These are phyloP conservation scores for Sordariomycetes sp. DNA, from an alignment of 2,329 filamentous ascomycete species.

Conservation along the genomic window DNA sequence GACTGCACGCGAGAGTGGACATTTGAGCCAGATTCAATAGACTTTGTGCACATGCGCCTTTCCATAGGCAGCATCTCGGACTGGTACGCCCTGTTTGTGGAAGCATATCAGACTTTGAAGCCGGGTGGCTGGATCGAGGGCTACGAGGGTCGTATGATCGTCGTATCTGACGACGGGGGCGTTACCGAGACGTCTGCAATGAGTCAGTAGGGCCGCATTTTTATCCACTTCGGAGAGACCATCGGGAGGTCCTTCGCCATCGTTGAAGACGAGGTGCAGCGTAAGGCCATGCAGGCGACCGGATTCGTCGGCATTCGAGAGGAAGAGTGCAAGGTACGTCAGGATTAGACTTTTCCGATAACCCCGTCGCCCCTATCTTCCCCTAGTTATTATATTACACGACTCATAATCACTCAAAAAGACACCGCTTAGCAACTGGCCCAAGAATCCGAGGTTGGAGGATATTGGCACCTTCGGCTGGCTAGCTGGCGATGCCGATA, in stretches of 20 bases:
- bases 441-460: constrained; percentile 28
- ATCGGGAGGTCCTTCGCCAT: constrained; percentile 16
- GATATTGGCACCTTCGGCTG: constrained; percentile 24
- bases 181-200: constrained; percentile 13
- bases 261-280: constrained; percentile 10
- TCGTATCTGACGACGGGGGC: constrained; percentile 15
- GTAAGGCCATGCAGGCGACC: constrained; percentile 17
- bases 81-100: constrained; percentile 39
- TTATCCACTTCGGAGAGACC: constrained; percentile 14
- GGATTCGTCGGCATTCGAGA: constrained; percentile 26
- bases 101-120: constrained; percentile 34
- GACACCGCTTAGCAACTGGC: constrained; percentile 30
- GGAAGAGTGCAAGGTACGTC: constrained; percentile 12
- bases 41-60: constrained; percentile 45
- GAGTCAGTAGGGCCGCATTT: constrained; percentile 13
- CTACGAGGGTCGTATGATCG: constrained; percentile 22
- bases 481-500: constrained; percentile 18
- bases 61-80: constrained; percentile 43
- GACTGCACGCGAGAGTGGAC: constrained; percentile 29
- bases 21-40: constrained; percentile 26
- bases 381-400: too few species aligned
- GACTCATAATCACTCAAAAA: too few species aligned
- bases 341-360: too few species aligned
- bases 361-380: too few species aligned
- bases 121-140: constrained; percentile 18